Conservation (phyloP, 2,329 filamentous ascomycete genomes). For the Mariannaea sp. region DNA sequence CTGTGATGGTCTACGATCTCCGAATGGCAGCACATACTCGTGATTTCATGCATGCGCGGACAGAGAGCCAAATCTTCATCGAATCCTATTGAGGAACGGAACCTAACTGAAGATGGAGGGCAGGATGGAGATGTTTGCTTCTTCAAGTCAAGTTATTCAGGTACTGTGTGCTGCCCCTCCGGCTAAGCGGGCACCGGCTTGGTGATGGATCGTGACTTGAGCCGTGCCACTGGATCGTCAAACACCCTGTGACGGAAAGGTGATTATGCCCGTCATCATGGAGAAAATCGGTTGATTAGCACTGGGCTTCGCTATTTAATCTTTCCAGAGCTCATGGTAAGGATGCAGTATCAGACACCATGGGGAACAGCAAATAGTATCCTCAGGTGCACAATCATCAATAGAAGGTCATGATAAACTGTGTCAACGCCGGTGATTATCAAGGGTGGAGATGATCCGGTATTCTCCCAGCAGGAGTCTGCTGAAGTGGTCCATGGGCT, state of each 20-base stretch:
- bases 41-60: conserved; percentile 35
- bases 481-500: conserved; percentile 1
- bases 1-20: conserved; percentile 26
- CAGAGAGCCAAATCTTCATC: conserved; percentile 7
- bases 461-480: conserved; percentile 1
- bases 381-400: neutral
- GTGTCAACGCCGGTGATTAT: neutral
- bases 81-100: conserved; percentile 12
- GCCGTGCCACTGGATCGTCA: conserved; percentile 17
- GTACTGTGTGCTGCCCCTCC: conserved; percentile 7
- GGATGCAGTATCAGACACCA: conserved; percentile 5
- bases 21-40: conserved; percentile 33
- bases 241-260: conserved; percentile 6
- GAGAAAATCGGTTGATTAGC: conserved; percentile 12
- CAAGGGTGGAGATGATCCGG: conserved; percentile 13
- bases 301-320: conserved; percentile 10
- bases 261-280: conserved; percentile 17
- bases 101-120: conserved; percentile 15
- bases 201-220: conserved; percentile 14
- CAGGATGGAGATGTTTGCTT: conserved; percentile 11
- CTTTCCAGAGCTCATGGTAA: conserved; percentile 1
- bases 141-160: conserved; percentile 2
- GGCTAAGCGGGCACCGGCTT: conserved; percentile 4
- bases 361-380: neutral
- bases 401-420: too few species aligned